Conservation (phyloP, 345 rosid genomes). For the Gossypium stocksii region DNA sequence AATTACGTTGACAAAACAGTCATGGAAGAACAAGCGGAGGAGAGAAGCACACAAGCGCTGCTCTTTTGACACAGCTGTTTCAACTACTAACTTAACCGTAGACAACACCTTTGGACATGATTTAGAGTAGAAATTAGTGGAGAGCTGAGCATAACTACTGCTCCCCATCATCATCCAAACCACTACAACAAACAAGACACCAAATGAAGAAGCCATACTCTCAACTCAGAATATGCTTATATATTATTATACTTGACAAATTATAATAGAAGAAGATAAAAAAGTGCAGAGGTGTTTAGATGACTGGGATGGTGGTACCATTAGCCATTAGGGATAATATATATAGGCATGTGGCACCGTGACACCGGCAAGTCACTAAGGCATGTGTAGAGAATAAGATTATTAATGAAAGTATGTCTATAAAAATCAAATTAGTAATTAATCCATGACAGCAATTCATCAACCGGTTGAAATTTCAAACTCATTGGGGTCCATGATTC, state of each 20-base stretch:
- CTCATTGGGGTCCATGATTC: background rate
- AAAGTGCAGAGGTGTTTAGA: background rate
- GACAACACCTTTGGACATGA: slow-evolving; percentile 41
- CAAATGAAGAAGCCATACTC: slow-evolving; percentile 15
- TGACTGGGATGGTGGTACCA: background rate
- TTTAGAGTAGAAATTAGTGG: slow-evolving; percentile 37
- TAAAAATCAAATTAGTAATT: background rate
- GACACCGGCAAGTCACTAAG: slow-evolving; percentile 11
- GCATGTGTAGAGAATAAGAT: background rate
- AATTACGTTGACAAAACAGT: slow-evolving; percentile 55
- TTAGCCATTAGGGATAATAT: slow-evolving; percentile 5
- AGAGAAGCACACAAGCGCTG: slow-evolving; percentile 49
- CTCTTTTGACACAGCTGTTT: slow-evolving; percentile 39
- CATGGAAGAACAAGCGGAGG: slow-evolving; percentile 59
- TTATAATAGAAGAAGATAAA: background rate
- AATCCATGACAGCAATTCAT: background rate
- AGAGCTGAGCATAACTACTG: slow-evolving; percentile 38
- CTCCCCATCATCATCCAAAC: slow-evolving; percentile 23
- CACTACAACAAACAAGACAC: slow-evolving; percentile 15
- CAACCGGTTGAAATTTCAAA: background rate
- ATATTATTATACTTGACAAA: background rate
- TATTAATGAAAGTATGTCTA: background rate
- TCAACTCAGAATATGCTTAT: background rate
- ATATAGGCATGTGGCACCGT: slow-evolving; percentile 5
- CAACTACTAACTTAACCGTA: slow-evolving; percentile 31